These are phyloP conservation scores for Citrus australasica DNA, from an alignment of 345 rosid species.

Conservation along the genomic window DNA sequence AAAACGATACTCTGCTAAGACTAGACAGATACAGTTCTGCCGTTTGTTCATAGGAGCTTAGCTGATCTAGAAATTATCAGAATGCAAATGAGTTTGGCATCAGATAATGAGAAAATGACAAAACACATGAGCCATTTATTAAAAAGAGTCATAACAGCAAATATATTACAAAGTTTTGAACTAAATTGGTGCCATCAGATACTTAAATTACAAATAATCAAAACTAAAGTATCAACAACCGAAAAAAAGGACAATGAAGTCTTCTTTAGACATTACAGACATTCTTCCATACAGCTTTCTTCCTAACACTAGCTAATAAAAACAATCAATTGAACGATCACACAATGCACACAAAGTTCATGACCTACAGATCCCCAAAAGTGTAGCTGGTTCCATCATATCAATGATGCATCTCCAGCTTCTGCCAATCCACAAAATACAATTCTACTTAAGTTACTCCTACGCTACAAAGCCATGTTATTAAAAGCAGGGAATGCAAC, in stretches of 20 bases:
- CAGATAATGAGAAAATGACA: not conserved
- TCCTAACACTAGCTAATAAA: not conserved
- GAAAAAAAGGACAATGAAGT: not conserved
- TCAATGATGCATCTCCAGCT: constrained; percentile 43
- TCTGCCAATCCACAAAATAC: constrained; percentile 22
- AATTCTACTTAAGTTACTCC: not conserved
- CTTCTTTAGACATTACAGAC: not conserved
- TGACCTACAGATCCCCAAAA: not conserved
- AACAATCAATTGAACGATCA: not conserved
- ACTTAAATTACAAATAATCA: not conserved
- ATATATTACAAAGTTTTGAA: not conserved
- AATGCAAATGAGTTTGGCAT: not conserved
- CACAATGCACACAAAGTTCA: not conserved
- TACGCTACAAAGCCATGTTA: not conserved
- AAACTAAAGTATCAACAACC: not conserved
- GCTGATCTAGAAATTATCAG: no score
- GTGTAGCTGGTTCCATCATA: constrained; percentile 12
- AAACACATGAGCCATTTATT: not conserved
- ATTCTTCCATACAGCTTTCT: not conserved
- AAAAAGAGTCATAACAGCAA: not conserved
- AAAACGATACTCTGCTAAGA: not conserved
- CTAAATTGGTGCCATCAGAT: not conserved
- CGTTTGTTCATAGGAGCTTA: not conserved
- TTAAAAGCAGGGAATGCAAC: not conserved
- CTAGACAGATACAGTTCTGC: not conserved